A percentile compares a stretch with the other conserved stretches of the same genome.
Evolutionary conservation across 305 asterid genomes (phyloP).

Genomic region (Euphrasia arctica): DNA sequence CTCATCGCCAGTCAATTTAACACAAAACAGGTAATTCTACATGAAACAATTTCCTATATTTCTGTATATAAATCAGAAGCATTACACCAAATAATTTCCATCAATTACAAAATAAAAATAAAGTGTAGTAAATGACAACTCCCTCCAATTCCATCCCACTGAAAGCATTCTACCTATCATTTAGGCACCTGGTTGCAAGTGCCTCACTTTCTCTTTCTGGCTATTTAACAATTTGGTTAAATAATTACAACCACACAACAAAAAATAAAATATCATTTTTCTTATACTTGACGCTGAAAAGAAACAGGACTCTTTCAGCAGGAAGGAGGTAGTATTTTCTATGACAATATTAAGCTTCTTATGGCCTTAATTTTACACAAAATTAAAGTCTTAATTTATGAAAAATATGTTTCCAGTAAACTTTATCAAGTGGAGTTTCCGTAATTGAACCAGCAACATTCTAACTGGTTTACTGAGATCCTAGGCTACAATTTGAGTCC

Average conservation of each 20-base stretch:
- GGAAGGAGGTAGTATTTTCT: neutral
- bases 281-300: neutral
- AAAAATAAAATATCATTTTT: too few relatives aligned
- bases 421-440: neutral
- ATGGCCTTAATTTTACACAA: neutral
- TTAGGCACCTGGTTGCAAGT: neutral
- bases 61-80: constrained; percentile 3
- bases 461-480: neutral
- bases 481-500: neutral
- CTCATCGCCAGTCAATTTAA: constrained; percentile 7
- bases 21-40: constrained; percentile 2
- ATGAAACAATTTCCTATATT: neutral
- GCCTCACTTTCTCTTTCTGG: neutral
- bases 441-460: neutral
- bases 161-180: neutral
- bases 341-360: neutral
- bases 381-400: too few relatives aligned
- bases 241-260: neutral
- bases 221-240: neutral
- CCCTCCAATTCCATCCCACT: neutral
- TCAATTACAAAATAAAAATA: neutral
- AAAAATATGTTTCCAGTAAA: neutral
- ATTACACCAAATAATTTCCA: neutral
- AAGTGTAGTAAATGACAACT: neutral
- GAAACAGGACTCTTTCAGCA: neutral